Percentiles rank a stretch among this genome's conserved stretches.
These are phyloP conservation scores for Volvox carteri DNA, from an alignment of 163 green algal genomes.

Conservation along the genomic window DNA sequence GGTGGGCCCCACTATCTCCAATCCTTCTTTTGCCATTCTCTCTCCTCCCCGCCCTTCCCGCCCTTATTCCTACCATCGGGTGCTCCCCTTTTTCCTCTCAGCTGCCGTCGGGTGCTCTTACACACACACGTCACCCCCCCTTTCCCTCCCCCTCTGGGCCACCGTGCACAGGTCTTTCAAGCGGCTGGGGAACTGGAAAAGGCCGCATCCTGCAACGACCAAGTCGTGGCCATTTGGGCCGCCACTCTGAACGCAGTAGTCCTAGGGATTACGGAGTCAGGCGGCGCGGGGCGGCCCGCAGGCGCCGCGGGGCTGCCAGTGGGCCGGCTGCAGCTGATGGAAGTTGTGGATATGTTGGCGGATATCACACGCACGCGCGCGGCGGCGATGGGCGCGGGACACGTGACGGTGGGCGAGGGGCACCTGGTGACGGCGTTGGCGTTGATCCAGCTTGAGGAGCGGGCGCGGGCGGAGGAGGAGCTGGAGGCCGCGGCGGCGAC, in stretches of 20 bases:
- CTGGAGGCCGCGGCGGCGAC: constrained; percentile 52
- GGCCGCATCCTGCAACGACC: constrained; percentile 72
- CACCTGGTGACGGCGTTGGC: constrained; percentile 69
- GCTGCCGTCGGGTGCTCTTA: no score
- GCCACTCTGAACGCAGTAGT: constrained; percentile 68
- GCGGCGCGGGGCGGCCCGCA: background rate
- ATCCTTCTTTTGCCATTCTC: no score
- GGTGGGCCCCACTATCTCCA: no score
- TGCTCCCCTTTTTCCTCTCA: no score
- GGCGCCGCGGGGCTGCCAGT: constrained; percentile 64
- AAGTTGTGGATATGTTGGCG: constrained; percentile 85
- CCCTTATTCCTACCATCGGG: no score
- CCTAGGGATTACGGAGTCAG: constrained; percentile 55
- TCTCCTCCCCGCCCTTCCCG: background rate
- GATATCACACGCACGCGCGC: constrained; percentile 67
- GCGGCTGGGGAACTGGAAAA: constrained; percentile 59
- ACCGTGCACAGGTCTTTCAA: constrained; percentile 76
- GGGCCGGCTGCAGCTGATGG: constrained; percentile 73
- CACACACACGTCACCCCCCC: no score
- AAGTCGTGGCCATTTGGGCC: constrained; percentile 79
- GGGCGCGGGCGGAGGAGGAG: constrained; percentile 48
- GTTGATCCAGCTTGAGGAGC: constrained; percentile 66
- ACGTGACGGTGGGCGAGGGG: constrained; percentile 66
- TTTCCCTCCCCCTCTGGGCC: background rate
- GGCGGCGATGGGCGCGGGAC: constrained; percentile 46